Evolutionary conservation across 164 flowering plant genomes (phyloP), one percentile per base, ranked within the genome.

Genomic region (Aristolochia contorta): DNA sequence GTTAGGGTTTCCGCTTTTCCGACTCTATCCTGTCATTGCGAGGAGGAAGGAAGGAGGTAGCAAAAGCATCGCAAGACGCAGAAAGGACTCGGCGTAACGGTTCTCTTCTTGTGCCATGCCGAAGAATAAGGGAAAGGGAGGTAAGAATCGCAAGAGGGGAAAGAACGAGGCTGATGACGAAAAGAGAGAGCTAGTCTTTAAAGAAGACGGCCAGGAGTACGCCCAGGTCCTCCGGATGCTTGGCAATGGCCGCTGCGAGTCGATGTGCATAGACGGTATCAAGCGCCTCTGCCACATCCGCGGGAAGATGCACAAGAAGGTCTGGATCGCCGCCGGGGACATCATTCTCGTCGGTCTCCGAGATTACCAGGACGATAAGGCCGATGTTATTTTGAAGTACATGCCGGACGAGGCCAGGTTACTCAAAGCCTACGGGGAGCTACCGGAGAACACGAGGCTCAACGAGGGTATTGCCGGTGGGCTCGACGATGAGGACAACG

Each of bases 221-320:
- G 73, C 73, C 12, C 73, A 70, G 60, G 73, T 70, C 16, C 69
- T 65, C 15, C 73, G 73, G 16, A 70, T 70, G 73, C 81, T 80
- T 37, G 82, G 84, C 1, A 80, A 80, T 57, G 84, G 84, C 25
- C 77, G 82, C 3, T 80, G 84, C 59, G 84, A 80, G 61, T 76
- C 81, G 16, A 73, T 66, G 76, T 80, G 83, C 65, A 80, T 80
- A 53, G 83, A 80, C 43, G 72, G 68, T 23, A 57, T 61, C 54
- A 69, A 69, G 57, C 68, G 72, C 6, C 68, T 69, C 53, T 69
- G 65, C 49, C 72, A 69, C 57, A 69, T 69, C 62, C 56, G 72
- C 6, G 72, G 72, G 9, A 69, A 69, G 65, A 69, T 69, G 72
- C 72, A 69, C 65, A 69, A 69, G 60, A 69, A 69, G 57, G 68